Evolutionary conservation across 2,329 filamentous ascomycete species (phyloP).

Genomic region (Fusarium sacchari): DNA sequence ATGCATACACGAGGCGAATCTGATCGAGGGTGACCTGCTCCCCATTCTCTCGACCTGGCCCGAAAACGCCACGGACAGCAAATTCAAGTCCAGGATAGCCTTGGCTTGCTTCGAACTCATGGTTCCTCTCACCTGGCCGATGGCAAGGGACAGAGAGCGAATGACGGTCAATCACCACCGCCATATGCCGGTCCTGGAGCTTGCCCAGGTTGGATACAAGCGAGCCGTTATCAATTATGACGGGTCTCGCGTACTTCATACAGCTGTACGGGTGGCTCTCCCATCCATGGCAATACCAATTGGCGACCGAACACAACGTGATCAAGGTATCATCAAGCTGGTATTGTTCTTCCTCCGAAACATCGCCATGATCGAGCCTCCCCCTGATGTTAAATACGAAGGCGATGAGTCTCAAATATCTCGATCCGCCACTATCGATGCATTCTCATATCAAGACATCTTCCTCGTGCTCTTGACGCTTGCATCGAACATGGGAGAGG

Average conservation of each 20-base stretch:
- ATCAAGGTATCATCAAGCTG: slow-evolving; percentile 93
- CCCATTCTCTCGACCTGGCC: slow-evolving; percentile 89
- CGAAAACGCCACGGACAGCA: slow-evolving; percentile 76
- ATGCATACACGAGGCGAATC: slow-evolving; percentile 89
- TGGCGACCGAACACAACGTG: slow-evolving; percentile 78
- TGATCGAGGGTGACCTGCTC: slow-evolving; percentile 89
- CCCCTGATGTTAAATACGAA: slow-evolving; percentile 77
- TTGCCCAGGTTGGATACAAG: slow-evolving; percentile 92
- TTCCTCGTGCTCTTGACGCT: slow-evolving; percentile 86
- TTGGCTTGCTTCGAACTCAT: slow-evolving; percentile 90
- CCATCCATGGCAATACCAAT: slow-evolving; percentile 85
- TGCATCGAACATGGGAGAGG: slow-evolving; percentile 91
- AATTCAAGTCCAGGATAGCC: slow-evolving; percentile 80
- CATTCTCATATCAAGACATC: slow-evolving; percentile 90
- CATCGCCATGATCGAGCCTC: slow-evolving; percentile 82
- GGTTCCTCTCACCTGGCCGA: slow-evolving; percentile 92
- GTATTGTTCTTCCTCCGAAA: slow-evolving; percentile 91
- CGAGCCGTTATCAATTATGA: slow-evolving; percentile 86
- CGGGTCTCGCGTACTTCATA: slow-evolving; percentile 78
- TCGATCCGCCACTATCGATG: slow-evolving; percentile 85
- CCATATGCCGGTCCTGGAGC: slow-evolving; percentile 88
- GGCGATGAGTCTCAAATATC: slow-evolving; percentile 92
- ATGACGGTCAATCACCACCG: slow-evolving; percentile 94
- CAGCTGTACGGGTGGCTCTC: slow-evolving; percentile 81
- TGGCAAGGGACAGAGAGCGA: slow-evolving; percentile 79